Evolutionary conservation across 176 grass and related monocot species (phyloP).

Genomic region (Puya raimondii): DNA sequence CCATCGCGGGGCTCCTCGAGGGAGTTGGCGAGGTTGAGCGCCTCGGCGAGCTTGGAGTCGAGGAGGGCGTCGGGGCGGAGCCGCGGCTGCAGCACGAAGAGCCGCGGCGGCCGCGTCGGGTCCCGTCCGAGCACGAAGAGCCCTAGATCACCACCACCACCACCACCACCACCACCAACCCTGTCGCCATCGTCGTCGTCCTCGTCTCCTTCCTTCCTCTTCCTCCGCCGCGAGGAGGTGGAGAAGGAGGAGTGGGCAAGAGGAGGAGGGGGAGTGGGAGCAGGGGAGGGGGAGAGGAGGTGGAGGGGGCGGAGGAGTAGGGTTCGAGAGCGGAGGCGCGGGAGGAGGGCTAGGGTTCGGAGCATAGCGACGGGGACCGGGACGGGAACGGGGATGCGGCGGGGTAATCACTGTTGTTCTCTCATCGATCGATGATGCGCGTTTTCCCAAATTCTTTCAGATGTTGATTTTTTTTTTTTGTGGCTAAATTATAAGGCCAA

Average conservation of each 20-base stretch:
- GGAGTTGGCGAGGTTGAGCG: slow-evolving; percentile 84
- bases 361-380: background rate
- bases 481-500: no score
- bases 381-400: no score
- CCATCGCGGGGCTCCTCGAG: slow-evolving; percentile 86
- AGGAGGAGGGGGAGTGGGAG: slow-evolving; percentile 8
- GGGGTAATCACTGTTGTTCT: no score
- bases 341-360: background rate
- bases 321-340: slow-evolving; percentile 20
- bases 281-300: background rate
- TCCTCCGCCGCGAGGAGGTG: slow-evolving; percentile 30
- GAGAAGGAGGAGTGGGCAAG: slow-evolving; percentile 28
- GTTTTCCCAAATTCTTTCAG: no score
- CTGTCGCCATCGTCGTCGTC: slow-evolving; percentile 29
- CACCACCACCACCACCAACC: slow-evolving; percentile 23
- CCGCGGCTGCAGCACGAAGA: slow-evolving; percentile 82
- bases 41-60: slow-evolving; percentile 75
- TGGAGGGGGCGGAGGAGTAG: slow-evolving; percentile 19
- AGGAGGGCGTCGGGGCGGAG: slow-evolving; percentile 68
- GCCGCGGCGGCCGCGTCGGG: slow-evolving; percentile 44
- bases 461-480: no score
- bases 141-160: slow-evolving; percentile 6
- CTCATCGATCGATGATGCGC: no score
- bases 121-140: slow-evolving; percentile 51
- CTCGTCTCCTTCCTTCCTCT: slow-evolving; percentile 23